Evolutionary conservation across 2,329 filamentous ascomycete genomes (phyloP), one percentile per base, ranked within the genome.

Genomic region (Aureobasidium musti): DNA sequence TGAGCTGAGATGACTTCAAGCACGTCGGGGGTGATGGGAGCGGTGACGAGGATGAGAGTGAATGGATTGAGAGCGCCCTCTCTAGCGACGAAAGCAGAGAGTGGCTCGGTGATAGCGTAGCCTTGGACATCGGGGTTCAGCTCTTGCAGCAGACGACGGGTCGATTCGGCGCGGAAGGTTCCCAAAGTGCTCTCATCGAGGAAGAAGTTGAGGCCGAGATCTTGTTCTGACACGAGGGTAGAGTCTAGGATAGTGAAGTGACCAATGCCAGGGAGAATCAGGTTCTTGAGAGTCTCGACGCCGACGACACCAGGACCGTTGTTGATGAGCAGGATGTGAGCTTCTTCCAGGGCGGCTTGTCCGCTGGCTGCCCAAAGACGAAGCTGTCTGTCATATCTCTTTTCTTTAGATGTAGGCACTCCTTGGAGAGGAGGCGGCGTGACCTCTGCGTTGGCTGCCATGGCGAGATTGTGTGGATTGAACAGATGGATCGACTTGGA

Each of bases 181-280:
- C 92, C 93, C 43, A 96, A 76, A 70, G 87, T 89, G 57, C 83
- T 81, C 72, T 95, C 87, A 68, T 97, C 91, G 0, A 99, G 82
- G 74, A 99, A 99, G 83, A 99, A 99, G 79, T 99, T 99, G 69
- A 97, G 89, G 5, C 96, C 95, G 47, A 99, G 82, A 73, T 99
- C 95, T 49, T 87, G 83, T 71, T 96, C 89, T 1, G 82, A 82
- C n/a, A 99, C 93, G 2, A 84, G 77, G 1, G 87, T 86, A 7
- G 90, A 87, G 73, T 99, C 95, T 63, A 90, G 89, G 69, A 99
- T 96, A 0, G 91, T 96, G 77, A 97, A 99, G 30, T 87, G 86
- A 10, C 95, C 96, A 72, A 98, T 90, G 3, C 93, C 91, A 67
- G 95, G 95, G 10, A 99, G 82, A 3, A 99, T 91, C n/a, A 99